Evolutionary conservation across 1,284 basidiomycete species (phyloP).

Genomic region (Heliocybe sulcata): DNA sequence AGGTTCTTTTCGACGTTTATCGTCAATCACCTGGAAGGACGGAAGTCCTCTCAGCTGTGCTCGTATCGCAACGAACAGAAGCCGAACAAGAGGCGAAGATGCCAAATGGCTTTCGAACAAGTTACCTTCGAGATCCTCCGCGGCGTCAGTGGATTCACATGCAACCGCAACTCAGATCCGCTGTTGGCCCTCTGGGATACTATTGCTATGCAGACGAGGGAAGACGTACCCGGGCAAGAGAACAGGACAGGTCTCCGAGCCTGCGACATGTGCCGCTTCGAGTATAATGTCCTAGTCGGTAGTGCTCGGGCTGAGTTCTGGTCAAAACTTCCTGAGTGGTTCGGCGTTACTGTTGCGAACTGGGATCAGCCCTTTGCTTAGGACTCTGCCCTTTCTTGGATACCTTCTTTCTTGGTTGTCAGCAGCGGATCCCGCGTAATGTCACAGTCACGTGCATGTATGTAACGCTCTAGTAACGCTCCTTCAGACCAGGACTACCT

Average conservation of each 20-base stretch:
- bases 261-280: constrained; percentile 58
- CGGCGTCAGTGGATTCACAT: constrained; percentile 61
- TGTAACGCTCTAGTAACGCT: neutral
- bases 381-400: neutral
- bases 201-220: constrained; percentile 52
- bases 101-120: constrained; percentile 62
- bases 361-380: neutral
- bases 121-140: constrained; percentile 65
- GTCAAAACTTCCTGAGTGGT: constrained; percentile 58
- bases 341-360: constrained; percentile 40
- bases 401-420: neutral
- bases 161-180: constrained; percentile 59
- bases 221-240: constrained; percentile 33
- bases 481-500: too few species aligned
- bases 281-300: constrained; percentile 50
- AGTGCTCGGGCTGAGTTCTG: constrained; percentile 54
- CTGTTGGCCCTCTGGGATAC: constrained; percentile 61
- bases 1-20: constrained; percentile 71
- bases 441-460: neutral
- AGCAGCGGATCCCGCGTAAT: neutral
- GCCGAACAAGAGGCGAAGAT: constrained; percentile 37
- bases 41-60: constrained; percentile 43
- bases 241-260: constrained; percentile 37
- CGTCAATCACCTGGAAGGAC: constrained; percentile 60
- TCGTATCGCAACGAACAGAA: constrained; percentile 37